phyloP scores from a whole-genome alignment of 2,329 filamentous ascomycete genomes.

The Exophiala calicioides region DNA sequence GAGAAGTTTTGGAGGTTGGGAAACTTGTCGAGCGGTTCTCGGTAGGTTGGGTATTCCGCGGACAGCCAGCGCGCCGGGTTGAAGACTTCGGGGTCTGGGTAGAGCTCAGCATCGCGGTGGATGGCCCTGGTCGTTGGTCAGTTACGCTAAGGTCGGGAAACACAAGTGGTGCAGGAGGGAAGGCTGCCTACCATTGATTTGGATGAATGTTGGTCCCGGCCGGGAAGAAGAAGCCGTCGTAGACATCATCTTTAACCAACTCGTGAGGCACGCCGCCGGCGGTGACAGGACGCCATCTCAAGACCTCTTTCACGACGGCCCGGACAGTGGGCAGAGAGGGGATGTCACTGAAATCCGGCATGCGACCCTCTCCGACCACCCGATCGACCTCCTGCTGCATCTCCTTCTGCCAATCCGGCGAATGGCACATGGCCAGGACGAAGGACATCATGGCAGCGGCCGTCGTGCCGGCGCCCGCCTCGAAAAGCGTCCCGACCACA shows the following conservation, averaged over 20 bases:
- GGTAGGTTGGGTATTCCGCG: constrained; percentile 54
- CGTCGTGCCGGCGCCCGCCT: constrained; percentile 37
- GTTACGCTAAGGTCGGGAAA: background rate
- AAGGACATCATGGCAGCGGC: constrained; percentile 36
- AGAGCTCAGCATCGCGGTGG: constrained; percentile 53
- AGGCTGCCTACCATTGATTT: constrained; percentile 38
- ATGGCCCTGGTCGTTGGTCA: constrained; percentile 39
- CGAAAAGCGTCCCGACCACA: constrained; percentile 36
- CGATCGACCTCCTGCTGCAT: constrained; percentile 41
- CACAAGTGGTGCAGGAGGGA: background rate
- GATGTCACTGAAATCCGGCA: constrained; percentile 42
- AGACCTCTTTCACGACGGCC: constrained; percentile 44
- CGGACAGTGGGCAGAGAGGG: constrained; percentile 39
- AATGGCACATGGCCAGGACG: constrained; percentile 34
- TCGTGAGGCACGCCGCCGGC: constrained; percentile 28
- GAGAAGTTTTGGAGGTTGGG: constrained; percentile 57
- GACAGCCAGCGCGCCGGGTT: constrained; percentile 57
- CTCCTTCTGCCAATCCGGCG: constrained; percentile 28
- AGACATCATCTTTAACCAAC: constrained; percentile 25
- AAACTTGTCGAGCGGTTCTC: constrained; percentile 52
- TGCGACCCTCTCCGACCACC: constrained; percentile 31
- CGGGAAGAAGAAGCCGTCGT: constrained; percentile 47
- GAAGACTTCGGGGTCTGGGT: constrained; percentile 54
- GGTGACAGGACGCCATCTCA: constrained; percentile 45
- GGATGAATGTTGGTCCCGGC: constrained; percentile 48